These are phyloP conservation scores for Sambucus nigra DNA, from an alignment of 129 eudicot species.

Conservation along the genomic window DNA sequence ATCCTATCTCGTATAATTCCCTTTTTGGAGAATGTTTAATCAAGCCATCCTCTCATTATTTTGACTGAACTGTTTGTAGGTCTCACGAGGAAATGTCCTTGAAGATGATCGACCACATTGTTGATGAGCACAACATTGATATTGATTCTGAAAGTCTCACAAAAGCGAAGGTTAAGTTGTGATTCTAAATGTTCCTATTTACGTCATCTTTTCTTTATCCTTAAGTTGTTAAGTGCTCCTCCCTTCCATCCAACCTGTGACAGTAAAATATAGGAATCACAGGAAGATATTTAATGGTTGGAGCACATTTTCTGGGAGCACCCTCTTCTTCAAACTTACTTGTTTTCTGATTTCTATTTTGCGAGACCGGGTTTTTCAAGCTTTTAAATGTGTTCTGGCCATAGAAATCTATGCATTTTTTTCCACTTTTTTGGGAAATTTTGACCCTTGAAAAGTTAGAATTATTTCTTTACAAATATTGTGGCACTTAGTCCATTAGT, in stretches of 20 bases:
- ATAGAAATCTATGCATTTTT: background rate
- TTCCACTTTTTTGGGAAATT: background rate
- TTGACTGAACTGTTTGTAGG: slow-evolving; percentile 37
- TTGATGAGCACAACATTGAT: slow-evolving; percentile 85
- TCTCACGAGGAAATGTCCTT: slow-evolving; percentile 92
- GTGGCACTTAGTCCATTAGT: background rate
- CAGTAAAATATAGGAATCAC: background rate
- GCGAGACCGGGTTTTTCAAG: background rate
- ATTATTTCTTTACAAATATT: background rate
- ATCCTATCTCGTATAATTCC: too few species aligned
- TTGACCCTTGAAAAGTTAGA: background rate
- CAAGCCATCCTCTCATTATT: slow-evolving; percentile 2
- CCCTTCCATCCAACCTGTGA: background rate
- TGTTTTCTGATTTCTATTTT: background rate
- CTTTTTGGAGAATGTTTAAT: slow-evolving; percentile 1
- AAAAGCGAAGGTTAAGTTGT: slow-evolving; percentile 61
- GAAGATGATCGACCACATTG: slow-evolving; percentile 57
- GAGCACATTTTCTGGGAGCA: background rate
- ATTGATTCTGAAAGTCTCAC: slow-evolving; percentile 54
- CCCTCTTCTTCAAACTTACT: slow-evolving; percentile 1
- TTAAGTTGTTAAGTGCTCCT: slow-evolving; percentile 1
- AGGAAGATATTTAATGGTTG: background rate
- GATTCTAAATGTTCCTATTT: slow-evolving; percentile 8
- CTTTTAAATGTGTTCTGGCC: background rate
- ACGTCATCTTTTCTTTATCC: background rate